Evolutionary conservation across 129 eudicot genomes (phyloP).

Genomic region (Chrysanthemum lavandulifolium): DNA sequence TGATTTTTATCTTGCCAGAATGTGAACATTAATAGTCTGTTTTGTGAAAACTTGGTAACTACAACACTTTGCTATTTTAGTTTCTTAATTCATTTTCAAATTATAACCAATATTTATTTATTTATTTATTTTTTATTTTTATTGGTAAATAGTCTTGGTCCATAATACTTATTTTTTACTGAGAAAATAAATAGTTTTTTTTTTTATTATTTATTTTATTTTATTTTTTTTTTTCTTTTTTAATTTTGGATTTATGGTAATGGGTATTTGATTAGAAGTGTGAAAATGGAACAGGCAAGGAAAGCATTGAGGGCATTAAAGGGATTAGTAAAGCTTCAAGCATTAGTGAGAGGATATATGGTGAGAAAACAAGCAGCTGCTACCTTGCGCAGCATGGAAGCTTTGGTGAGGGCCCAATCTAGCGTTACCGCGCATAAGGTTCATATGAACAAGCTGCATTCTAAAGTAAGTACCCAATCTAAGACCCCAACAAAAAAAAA

Average conservation of each 20-base stretch:
- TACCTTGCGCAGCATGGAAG: conserved; percentile 77
- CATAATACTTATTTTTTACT: too few species aligned
- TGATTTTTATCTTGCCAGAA: too few species aligned
- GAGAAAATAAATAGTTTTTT: too few species aligned
- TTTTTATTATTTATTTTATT: too few species aligned
- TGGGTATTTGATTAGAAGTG: conserved; percentile 9
- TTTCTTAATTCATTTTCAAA: too few species aligned
- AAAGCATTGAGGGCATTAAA: conserved; percentile 83
- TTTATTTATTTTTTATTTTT: too few species aligned
- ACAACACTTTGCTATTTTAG: too few species aligned
- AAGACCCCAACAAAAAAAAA: background rate
- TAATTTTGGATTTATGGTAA: conserved; percentile 5
- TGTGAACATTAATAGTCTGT: too few species aligned
- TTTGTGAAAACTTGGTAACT: too few species aligned
- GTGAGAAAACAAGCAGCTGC: conserved; percentile 90
- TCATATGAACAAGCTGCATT: conserved; percentile 32
- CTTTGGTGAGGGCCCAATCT: conserved; percentile 77
- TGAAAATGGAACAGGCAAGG: conserved; percentile 53
- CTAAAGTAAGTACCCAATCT: conserved; percentile 33
- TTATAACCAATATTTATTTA: too few species aligned
- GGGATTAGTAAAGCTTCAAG: conserved; percentile 89
- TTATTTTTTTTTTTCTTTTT: background rate
- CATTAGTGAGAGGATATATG: conserved; percentile 73
- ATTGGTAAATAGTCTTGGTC: too few species aligned
- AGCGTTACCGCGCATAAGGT: conserved; percentile 59